Base-by-base conservation (phyloP, 2,329 filamentous ascomycete species). In the Blastomyces emzantsi region DNA sequence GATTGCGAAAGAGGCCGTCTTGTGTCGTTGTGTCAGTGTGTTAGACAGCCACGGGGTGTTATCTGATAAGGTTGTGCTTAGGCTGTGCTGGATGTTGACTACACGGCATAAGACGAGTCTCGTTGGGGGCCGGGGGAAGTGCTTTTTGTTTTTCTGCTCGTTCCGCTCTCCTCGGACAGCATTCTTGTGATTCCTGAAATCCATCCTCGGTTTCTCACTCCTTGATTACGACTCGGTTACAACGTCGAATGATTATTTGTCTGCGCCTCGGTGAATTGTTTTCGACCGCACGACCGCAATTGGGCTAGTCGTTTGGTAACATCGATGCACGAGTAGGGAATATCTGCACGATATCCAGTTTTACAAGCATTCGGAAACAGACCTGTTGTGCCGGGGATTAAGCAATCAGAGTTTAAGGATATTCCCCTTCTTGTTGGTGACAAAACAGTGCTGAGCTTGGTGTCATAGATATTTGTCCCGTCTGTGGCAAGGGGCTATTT, bases 21-120 rank as follows among this genome's bases (percentile, higher is more conserved):
- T 51, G 43, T 60, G 60, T 67, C 64, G 45, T 41, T 43, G 58
- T 51, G 45, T 41, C n/a, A 55, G 55, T 36, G 13, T 57, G 55
- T 22, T 57, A 62, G 61, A 47, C 6, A 63, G 30, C 57, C 58
- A 22, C 58, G 41, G 28, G 58, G 30, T 33, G 22, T 49, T 25
- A 22, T 15, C 25, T 52, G 49, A 52, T 52, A 51, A 59, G 36
- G n/a, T 47, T 59, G 25, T 47, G 39, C 39, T 52, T 28, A 59
- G 22, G n/a, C 33, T 59, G 41, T 47, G 22, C 39, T 59, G 39
- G n/a, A 17, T 47, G 30, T 30, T n/a, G 17, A 22, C 43, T 47
- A 49, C 17, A 43, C 17, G 17, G 28, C 25, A 33, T 19, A 41
- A 49, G 58, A 33, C 41, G 19, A 49, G 41, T 47, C 25, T 36